These are phyloP conservation scores for Tinospora cordifolia DNA, from an alignment of 164 flowering plant species.

Conservation along the genomic window DNA sequence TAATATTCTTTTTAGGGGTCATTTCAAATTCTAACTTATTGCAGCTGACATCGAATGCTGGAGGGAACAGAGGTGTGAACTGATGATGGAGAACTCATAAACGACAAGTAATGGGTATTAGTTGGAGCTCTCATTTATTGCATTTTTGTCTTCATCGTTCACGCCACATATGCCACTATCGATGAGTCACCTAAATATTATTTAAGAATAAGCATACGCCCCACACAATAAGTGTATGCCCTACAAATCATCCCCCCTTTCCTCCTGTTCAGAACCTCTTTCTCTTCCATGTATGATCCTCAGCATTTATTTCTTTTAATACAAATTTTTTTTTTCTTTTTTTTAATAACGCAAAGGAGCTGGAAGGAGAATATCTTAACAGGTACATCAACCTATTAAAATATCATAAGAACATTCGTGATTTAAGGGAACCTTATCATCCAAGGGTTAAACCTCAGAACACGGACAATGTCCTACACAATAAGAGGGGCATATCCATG, in stretches of 20 bases:
- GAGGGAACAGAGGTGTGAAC: not conserved
- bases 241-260: not conserved
- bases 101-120: not conserved
- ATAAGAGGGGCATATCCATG: no score
- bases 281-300: not conserved
- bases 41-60: not conserved
- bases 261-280: not conserved
- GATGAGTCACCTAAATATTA: not conserved
- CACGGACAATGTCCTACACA: no score
- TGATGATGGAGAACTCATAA: not conserved
- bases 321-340: no score
- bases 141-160: not conserved
- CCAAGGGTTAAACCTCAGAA: no score
- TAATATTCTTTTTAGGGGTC: not conserved
- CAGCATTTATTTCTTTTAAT: not conserved
- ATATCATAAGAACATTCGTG: no score
- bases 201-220: no score
- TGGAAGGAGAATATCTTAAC: no score
- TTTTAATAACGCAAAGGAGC: no score
- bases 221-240: not conserved
- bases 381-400: no score
- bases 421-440: no score
- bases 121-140: not conserved
- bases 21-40: not conserved
- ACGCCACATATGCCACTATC: not conserved